phyloP scores from a whole-genome alignment of 805 yeast species.

The Candida sphagnicola region DNA sequence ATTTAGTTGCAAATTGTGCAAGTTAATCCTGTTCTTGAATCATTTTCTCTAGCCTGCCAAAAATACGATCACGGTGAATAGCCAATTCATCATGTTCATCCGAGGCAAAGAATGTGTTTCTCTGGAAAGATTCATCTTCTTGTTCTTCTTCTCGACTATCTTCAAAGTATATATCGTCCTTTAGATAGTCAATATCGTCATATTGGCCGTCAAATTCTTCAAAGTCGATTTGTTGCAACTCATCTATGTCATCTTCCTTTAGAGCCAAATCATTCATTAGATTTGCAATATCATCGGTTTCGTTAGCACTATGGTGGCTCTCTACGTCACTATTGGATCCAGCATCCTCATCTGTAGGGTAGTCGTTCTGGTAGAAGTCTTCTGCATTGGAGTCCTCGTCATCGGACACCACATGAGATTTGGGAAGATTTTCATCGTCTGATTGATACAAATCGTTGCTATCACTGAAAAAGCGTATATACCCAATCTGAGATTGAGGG shows the following conservation, averaged over 20 bases:
- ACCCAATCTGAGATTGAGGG: constrained; percentile 47
- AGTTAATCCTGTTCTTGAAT: constrained; percentile 32
- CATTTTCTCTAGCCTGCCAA: constrained; percentile 54
- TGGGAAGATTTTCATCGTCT: constrained; percentile 34
- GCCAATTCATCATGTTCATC: constrained; percentile 62
- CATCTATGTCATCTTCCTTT: constrained; percentile 18
- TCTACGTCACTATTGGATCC: constrained; percentile 15
- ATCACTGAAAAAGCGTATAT: constrained; percentile 54
- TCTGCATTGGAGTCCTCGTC: constrained; percentile 91
- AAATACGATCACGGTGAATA: constrained; percentile 58
- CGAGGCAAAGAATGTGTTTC: constrained; percentile 53
- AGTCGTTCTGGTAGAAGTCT: constrained; percentile 86
- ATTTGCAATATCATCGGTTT: constrained; percentile 11
- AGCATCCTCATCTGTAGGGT: constrained; percentile 90
- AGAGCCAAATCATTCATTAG: constrained; percentile 16
- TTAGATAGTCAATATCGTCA: constrained; percentile 19
- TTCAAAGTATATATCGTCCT: constrained; percentile 8
- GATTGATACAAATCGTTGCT: constrained; percentile 36
- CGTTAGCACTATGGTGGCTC: background rate
- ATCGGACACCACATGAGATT: constrained; percentile 42
- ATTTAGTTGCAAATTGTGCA: background rate
- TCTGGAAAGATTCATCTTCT: constrained; percentile 33
- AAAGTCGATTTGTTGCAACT: constrained; percentile 16
- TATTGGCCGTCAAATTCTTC: constrained; percentile 17
- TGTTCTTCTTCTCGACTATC: constrained; percentile 69